Base-by-base conservation (phyloP, 2,329 filamentous ascomycete genomes). In the Leptosphaerulina australis region DNA sequence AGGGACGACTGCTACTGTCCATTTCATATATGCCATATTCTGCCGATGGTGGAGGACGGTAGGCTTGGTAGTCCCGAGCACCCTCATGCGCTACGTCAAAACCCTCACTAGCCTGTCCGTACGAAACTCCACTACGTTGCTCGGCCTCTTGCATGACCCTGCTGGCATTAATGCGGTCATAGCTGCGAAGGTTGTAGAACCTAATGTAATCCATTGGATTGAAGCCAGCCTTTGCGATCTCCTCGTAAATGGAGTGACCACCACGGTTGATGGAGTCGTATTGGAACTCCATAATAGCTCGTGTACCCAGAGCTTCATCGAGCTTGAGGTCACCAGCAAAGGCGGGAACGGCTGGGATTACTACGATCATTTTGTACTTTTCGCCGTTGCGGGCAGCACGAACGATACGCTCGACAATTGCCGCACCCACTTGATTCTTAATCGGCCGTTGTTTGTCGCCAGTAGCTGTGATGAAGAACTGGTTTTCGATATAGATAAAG, bases 381-480 rank as follows among this genome's bases (percentile, higher is more conserved):
- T 90, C 81, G 28, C 81, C 77, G 40, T 83, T 81, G 48, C 83
- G 74, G 56, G 87, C 81, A 14, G 90, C 90, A 25, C 86, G 84
- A 15, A 90, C 65, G 57, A 93, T 88, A 26, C 90, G 84, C 58
- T 91, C 85, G 5, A 91, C 90, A 40, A 95, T 88, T 21, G 88
- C 88, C 5, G 83, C 84, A 35, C 90, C 90, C 53, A 95, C 87
- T 69, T 86, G 85, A 74, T 95, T 94, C 63, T 80, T 81, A 35
- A 95, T 83, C 0, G 90, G 88, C 54, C 81, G 80, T 68, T 91
- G 88, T 48, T 84, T 76, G 44, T 88, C 80, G n/a, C 66, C 80
- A 1, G 88, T 92, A 2, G 89, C 88, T 0, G 90, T 94, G 73
- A 94, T 94, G 78, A 94, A 94, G 77, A 94, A 94, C 79, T 90